phyloP scores from a whole-genome alignment of 2,329 filamentous ascomycete species.

The Diaporthe capsici region DNA sequence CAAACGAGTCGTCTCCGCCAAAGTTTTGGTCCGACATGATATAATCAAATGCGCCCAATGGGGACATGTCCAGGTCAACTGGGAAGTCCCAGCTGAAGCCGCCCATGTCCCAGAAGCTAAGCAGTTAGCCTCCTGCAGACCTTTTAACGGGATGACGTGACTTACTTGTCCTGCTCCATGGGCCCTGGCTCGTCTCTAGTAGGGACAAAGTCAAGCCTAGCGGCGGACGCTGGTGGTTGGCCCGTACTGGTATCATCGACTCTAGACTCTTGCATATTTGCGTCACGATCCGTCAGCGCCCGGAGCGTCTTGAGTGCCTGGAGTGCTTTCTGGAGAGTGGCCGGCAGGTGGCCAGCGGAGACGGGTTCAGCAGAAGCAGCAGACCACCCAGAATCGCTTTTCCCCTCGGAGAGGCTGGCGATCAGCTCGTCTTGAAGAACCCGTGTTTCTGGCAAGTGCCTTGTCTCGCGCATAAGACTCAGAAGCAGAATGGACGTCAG shows the following conservation, averaged over 20 bases:
- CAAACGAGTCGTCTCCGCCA: background rate
- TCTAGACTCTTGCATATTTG: background rate
- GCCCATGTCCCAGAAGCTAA: background rate
- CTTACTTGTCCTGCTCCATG: constrained; percentile 2
- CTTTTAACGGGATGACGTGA: background rate
- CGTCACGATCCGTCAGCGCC: background rate
- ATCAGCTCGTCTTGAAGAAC: constrained; percentile 23
- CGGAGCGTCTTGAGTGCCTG: constrained; percentile 9
- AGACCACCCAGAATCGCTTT: constrained; percentile 1
- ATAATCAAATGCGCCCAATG: constrained; percentile 30
- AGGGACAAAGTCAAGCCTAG: background rate
- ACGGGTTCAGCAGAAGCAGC: background rate
- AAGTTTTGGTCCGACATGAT: constrained; percentile 23
- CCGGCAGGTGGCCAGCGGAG: background rate
- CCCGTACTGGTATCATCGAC: background rate
- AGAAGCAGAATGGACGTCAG: constrained; percentile 36
- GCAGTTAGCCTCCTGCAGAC: background rate
- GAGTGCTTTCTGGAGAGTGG: constrained; percentile 15
- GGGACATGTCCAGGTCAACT: constrained; percentile 20
- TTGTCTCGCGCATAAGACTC: constrained; percentile 39
- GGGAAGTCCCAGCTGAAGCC: constrained; percentile 22
- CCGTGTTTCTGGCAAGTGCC: constrained; percentile 28
- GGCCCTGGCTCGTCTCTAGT: background rate
- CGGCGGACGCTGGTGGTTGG: background rate
- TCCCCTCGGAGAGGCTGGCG: constrained; percentile 18